These are phyloP conservation scores for Heterobasidion parviporum DNA, from an alignment of 1,284 basidiomycete genomes.

Conservation along the genomic window DNA sequence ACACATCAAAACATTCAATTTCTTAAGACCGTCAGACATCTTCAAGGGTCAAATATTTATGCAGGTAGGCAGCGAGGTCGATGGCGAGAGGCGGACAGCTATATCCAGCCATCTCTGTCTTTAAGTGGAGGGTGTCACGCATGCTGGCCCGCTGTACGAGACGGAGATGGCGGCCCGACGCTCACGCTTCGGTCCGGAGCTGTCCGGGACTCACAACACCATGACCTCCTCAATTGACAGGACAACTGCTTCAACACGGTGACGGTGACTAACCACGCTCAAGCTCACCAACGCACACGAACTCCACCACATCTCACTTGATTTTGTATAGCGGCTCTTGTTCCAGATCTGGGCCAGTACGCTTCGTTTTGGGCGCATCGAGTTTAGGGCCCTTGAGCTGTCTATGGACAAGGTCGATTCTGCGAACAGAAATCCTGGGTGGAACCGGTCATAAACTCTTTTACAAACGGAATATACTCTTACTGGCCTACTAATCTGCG, in stretches of 20 bases:
- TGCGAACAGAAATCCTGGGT: not conserved
- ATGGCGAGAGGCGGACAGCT: not conserved
- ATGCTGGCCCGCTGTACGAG: not conserved
- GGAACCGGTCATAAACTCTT: not conserved
- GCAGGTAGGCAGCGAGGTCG: not conserved
- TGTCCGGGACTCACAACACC: not conserved
- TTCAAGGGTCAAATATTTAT: not conserved
- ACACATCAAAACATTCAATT: slow-evolving; percentile 74
- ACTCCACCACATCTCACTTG: too few species aligned
- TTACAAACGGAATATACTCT: not conserved
- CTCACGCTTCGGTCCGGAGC: not conserved
- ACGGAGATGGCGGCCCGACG: not conserved
- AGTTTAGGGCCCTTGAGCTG: not conserved
- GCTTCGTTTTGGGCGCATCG: not conserved
- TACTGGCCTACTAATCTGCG: not conserved
- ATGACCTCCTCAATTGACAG: too few species aligned
- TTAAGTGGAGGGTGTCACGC: not conserved
- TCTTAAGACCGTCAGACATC: slow-evolving; percentile 33
- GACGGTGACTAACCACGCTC: too few species aligned
- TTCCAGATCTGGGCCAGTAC: too few species aligned
- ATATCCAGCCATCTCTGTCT: not conserved
- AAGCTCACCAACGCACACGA: too few species aligned
- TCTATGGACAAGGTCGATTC: not conserved
- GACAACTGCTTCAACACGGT: too few species aligned
- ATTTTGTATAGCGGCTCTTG: too few species aligned